phyloP scores from a whole-genome alignment of 1,139 yeast species.

The Suhomyces bribrorum region DNA sequence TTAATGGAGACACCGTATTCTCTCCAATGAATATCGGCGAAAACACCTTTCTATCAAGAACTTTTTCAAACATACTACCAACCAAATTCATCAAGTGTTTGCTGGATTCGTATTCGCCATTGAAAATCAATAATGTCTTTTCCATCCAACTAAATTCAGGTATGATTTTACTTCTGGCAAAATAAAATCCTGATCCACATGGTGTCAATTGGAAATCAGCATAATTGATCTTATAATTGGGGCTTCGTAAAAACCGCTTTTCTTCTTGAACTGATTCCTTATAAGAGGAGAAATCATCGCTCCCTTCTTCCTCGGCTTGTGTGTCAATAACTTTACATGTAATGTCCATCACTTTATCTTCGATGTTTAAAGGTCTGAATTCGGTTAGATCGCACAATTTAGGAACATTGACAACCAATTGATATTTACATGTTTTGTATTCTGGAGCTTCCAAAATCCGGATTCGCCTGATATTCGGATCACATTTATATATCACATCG shows the following conservation, averaged over 20 bases:
- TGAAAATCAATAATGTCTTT: conserved; percentile 22
- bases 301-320: conserved; percentile 4
- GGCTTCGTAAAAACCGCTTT: conserved; percentile 2
- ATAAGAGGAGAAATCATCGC: conserved; percentile 1
- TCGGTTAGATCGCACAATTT: conserved; percentile 56
- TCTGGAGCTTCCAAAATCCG: conserved; percentile 54
- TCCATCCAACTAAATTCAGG: conserved; percentile 18
- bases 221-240: conserved; percentile 27
- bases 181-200: conserved; percentile 35
- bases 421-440: conserved; percentile 70
- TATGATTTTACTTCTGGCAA: conserved; percentile 24
- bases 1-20: conserved; percentile 18
- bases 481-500: conserved; percentile 71
- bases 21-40: conserved; percentile 27
- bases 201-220: conserved; percentile 29
- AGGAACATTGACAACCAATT: conserved; percentile 59
- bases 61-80: conserved; percentile 22
- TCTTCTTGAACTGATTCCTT: conserved; percentile 1
- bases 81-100: conserved; percentile 20
- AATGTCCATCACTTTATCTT: conserved; percentile 41
- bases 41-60: conserved; percentile 28
- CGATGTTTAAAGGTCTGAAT: conserved; percentile 42
- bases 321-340: conserved; percentile 40
- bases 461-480: conserved; percentile 29
- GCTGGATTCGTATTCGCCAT: conserved; percentile 18